phyloP scores from a whole-genome alignment of 148 eudicot genomes.

The Vaccinium vitisidaea region DNA sequence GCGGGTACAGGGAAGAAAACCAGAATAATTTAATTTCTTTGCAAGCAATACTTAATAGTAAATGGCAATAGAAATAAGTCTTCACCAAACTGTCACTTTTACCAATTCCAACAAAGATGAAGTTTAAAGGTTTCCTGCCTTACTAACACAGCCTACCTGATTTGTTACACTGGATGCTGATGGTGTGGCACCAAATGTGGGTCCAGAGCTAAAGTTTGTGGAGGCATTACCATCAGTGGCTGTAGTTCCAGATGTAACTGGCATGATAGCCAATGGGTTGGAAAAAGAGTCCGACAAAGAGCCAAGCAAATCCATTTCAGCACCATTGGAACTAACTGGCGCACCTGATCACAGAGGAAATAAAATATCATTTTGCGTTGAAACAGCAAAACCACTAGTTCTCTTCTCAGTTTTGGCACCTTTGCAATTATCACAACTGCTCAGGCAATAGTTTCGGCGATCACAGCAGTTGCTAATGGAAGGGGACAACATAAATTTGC shows the following conservation, averaged over 20 bases:
- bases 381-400: neutral
- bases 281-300: conserved; percentile 67
- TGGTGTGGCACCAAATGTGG: conserved; percentile 40
- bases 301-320: conserved; percentile 76
- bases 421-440: neutral
- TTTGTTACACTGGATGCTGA: conserved; percentile 30
- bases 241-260: conserved; percentile 38
- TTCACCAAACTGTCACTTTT: neutral
- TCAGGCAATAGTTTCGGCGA: neutral
- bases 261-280: conserved; percentile 59
- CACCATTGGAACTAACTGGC: conserved; percentile 46
- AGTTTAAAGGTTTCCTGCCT: neutral
- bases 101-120: neutral
- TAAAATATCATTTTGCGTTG: conserved; percentile 1
- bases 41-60: neutral
- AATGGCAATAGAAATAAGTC: neutral
- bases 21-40: neutral
- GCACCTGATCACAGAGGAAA: conserved; percentile 38
- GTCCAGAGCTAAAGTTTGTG: conserved; percentile 28
- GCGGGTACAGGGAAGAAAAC: neutral
- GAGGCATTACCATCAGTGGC: conserved; percentile 41
- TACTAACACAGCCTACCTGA: conserved; percentile 50
- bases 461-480: neutral
- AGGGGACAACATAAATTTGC: neutral
- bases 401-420: neutral